phyloP scores from a whole-genome alignment of 306 rosid species.

The Cicer judaicum region DNA sequence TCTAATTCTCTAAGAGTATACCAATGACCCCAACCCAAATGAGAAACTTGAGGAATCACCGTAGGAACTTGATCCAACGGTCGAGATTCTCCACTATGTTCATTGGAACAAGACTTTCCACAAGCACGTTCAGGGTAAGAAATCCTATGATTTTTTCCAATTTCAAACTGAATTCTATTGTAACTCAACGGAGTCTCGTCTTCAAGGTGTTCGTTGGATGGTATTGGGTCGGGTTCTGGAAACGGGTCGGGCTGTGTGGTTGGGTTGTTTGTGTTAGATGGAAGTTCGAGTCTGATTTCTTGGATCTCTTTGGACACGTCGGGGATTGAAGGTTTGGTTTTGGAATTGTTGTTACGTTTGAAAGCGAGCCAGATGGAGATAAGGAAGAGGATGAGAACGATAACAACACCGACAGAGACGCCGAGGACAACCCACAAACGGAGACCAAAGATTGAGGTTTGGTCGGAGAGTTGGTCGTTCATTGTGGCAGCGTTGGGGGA shows the following conservation, averaged over 20 bases:
- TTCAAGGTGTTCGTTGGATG: conserved; percentile 53
- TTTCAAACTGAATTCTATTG: conserved; percentile 68
- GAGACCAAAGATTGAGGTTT: conserved; percentile 80
- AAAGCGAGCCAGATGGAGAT: conserved; percentile 70
- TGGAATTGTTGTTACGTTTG: conserved; percentile 56
- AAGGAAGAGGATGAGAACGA: conserved; percentile 73
- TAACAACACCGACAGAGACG: conserved; percentile 69
- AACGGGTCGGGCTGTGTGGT: conserved; percentile 48
- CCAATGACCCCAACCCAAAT: conserved; percentile 96
- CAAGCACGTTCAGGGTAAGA: conserved; percentile 65
- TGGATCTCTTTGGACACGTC: conserved; percentile 76
- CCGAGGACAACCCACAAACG: conserved; percentile 77
- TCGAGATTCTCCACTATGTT: conserved; percentile 45
- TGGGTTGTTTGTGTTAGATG: background rate
- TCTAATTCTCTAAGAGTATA: conserved; percentile 90
- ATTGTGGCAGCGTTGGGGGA: conserved; percentile 43
- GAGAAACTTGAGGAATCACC: conserved; percentile 88
- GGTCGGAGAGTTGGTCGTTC: conserved; percentile 77
- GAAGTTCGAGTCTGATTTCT: conserved; percentile 63
- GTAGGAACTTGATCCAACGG: conserved; percentile 58
- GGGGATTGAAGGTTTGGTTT: conserved; percentile 65
- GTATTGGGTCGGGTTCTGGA: conserved; percentile 59
- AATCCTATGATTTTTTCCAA: conserved; percentile 79
- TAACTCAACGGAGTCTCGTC: conserved; percentile 55
- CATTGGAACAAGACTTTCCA: conserved; percentile 59